Percentiles rank a stretch among this genome's conserved stretches.
Evolutionary conservation across 768 basidiomycete genomes (phyloP).

Genomic region (Kwoniella pini): DNA sequence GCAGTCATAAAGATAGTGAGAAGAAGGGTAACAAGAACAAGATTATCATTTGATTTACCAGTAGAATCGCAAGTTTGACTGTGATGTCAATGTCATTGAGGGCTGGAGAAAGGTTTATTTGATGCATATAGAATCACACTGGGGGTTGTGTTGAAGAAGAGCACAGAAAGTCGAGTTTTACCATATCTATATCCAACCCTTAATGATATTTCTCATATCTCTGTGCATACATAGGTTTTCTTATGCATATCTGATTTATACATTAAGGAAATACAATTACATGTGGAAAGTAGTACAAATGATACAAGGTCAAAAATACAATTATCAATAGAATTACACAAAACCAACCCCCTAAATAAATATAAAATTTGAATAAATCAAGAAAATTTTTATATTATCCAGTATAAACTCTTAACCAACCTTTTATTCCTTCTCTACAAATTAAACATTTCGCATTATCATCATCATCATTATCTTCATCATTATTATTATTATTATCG

Average conservation of each 20-base stretch:
- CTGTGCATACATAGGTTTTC: too few relatives aligned
- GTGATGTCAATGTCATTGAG: not conserved
- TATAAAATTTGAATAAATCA: not conserved
- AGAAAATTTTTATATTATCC: not conserved
- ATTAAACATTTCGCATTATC: slow-evolving; percentile 21
- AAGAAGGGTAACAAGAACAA: slow-evolving; percentile 43
- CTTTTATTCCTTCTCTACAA: slow-evolving; percentile 21
- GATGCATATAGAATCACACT: not conserved
- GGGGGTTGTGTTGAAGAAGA: too few relatives aligned
- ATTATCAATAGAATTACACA: not conserved
- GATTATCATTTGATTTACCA: slow-evolving; percentile 18
- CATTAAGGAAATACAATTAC: too few relatives aligned
- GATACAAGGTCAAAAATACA: too few relatives aligned
- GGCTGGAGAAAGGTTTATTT: not conserved
- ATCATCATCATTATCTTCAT: not conserved
- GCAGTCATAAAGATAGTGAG: slow-evolving; percentile 26
- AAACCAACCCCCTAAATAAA: not conserved
- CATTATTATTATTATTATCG: not conserved
- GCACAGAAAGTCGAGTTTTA: too few relatives aligned
- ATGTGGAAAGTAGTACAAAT: too few relatives aligned
- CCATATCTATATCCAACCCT: too few relatives aligned
- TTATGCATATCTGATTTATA: too few relatives aligned
- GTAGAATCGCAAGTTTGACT: not conserved
- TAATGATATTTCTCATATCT: too few relatives aligned
- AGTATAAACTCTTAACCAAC: slow-evolving; percentile 33